Evolutionary conservation across 768 basidiomycete species (phyloP).

Genomic region (Mycena alexandri): DNA sequence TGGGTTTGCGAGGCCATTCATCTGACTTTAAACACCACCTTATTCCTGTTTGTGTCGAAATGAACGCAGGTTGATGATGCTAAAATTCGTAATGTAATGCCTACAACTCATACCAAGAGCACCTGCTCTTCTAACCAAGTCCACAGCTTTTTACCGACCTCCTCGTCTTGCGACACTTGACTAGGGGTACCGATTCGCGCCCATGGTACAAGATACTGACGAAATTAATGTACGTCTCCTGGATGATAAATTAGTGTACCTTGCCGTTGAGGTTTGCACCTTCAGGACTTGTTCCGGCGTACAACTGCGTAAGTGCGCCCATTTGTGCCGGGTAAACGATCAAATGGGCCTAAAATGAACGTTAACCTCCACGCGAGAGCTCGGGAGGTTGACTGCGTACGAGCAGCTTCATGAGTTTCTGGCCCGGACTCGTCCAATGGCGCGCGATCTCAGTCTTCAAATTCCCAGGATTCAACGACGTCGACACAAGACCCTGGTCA

Average conservation of each 20-base stretch:
- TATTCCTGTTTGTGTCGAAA: no score
- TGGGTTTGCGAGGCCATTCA: no score
- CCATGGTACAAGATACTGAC: constrained; percentile 58
- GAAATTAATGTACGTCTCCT: background rate
- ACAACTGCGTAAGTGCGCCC: constrained; percentile 64
- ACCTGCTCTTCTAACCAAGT: constrained; percentile 60
- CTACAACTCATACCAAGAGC: background rate
- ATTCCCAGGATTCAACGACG: constrained; percentile 57
- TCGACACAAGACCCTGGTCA: constrained; percentile 55
- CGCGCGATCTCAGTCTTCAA: constrained; percentile 32
- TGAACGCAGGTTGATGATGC: no score
- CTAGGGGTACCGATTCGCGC: constrained; percentile 48
- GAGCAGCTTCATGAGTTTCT: background rate
- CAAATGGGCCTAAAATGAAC: background rate
- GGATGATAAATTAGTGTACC: constrained; percentile 42
- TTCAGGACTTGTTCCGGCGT: constrained; percentile 60
- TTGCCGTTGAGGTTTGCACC: constrained; percentile 59
- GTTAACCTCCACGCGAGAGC: background rate
- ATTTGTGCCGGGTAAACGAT: constrained; percentile 46
- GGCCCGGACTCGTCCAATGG: background rate
- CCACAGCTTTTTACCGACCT: constrained; percentile 54
- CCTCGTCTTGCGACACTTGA: constrained; percentile 38
- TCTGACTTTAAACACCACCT: no score
- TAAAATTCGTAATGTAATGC: no score
- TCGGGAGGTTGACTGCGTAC: constrained; percentile 4